These are phyloP conservation scores for Fraxinus nigra DNA, from an alignment of 305 asterid species.

Conservation along the genomic window DNA sequence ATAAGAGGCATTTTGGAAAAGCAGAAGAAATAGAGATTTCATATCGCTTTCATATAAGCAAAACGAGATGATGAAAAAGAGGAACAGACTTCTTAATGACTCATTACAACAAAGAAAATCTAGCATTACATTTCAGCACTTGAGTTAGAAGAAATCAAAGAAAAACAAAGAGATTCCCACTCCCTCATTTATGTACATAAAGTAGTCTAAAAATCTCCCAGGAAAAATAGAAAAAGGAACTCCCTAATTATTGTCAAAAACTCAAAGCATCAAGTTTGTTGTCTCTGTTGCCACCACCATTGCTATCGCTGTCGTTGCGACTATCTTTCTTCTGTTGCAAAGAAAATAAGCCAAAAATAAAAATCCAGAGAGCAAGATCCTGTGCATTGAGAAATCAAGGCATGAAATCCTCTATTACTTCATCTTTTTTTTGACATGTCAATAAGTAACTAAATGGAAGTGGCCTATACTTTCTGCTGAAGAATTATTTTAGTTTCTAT, in stretches of 20 bases:
- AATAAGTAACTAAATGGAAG: neutral
- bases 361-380: neutral
- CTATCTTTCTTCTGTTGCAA: conserved; percentile 51
- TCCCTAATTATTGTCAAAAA: conserved; percentile 1
- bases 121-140: conserved; percentile 22
- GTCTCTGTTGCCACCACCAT: conserved; percentile 34
- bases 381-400: neutral
- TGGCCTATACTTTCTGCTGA: neutral
- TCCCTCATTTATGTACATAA: conserved; percentile 28
- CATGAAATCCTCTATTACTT: neutral
- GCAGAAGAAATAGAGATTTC: conserved; percentile 25
- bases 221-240: conserved; percentile 6
- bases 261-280: conserved; percentile 12
- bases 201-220: conserved; percentile 13
- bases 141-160: conserved; percentile 17
- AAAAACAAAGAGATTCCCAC: conserved; percentile 9
- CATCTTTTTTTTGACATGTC: neutral
- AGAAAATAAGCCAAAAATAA: conserved; percentile 62
- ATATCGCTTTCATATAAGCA: too few relatives aligned
- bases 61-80: neutral
- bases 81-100: conserved; percentile 1
- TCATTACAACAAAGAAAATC: conserved; percentile 16
- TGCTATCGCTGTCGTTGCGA: neutral
- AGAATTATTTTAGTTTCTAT: neutral
- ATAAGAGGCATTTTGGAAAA: conserved; percentile 17